These are phyloP conservation scores for Aspergillus sp. DNA, from an alignment of 2,329 filamentous ascomycete genomes.

Conservation along the genomic window DNA sequence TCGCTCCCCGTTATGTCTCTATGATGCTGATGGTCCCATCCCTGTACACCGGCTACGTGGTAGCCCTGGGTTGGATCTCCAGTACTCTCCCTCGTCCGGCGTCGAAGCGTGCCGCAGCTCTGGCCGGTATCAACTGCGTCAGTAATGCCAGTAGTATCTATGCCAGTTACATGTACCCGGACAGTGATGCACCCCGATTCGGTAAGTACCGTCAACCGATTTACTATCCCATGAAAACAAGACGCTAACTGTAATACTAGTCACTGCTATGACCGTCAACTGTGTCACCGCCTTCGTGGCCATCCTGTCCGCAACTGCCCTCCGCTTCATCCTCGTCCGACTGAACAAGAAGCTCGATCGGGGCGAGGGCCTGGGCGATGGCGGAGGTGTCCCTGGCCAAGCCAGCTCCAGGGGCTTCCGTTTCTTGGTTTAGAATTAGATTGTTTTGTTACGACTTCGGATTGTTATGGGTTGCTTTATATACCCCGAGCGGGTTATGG, in stretches of 20 bases:
- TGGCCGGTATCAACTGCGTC: constrained; percentile 75
- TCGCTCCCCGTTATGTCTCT: constrained; percentile 65
- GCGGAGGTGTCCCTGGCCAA: constrained; percentile 53
- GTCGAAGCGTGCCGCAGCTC: constrained; percentile 69
- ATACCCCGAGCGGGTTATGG: not conserved
- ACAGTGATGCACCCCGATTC: constrained; percentile 44
- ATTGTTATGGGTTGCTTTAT: not conserved
- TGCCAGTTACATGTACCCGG: constrained; percentile 67
- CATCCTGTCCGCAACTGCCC: constrained; percentile 62
- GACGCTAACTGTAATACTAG: constrained; percentile 24
- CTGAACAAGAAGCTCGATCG: constrained; percentile 70
- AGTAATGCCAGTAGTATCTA: constrained; percentile 71
- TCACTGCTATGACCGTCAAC: constrained; percentile 68
- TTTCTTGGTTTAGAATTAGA: constrained; percentile 62
- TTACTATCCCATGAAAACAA: not conserved
- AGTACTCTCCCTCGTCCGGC: constrained; percentile 75
- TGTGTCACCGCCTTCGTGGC: constrained; percentile 65
- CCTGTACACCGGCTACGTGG: constrained; percentile 67
- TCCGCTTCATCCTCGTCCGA: constrained; percentile 64
- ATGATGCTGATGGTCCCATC: constrained; percentile 73
- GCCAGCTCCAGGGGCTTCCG: constrained; percentile 65
- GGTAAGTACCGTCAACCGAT: constrained; percentile 29
- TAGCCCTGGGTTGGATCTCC: constrained; percentile 72
- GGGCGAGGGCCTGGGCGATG: constrained; percentile 59
- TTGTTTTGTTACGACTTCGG: too few relatives aligned